Evolutionary conservation across 352 stramenopile genomes (phyloP), one percentile per base, ranked within the genome.

Genomic region (Globisporangium uncinulatum): DNA sequence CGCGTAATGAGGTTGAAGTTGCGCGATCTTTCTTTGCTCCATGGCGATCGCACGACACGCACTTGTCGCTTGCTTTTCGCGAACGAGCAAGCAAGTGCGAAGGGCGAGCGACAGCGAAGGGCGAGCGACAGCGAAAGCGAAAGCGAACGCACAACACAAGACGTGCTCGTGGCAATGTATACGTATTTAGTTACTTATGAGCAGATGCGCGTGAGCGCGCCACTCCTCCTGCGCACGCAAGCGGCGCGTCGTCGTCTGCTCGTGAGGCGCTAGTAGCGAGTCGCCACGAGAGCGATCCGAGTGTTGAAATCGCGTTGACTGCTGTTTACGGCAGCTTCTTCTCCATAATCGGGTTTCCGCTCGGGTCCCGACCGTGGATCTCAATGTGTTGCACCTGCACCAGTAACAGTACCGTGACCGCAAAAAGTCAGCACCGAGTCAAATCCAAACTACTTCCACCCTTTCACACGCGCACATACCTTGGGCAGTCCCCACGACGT

Each of bases 401-500:
- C 24, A 29, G 24, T 29, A 29, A 29, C 24, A 29, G 24, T 29
- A 29, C 24, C 24, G 24, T 29, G 24, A 29, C 24, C 24, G 24
- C 24, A 29, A 29, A 1, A 29, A 29, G 24, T 29, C 24, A 29
- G 24, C 4, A 20, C 19, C 59, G 20, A 50, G 43, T 61, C 21
- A 34, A 2, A 37, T 43, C 24, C 9, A 34, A n/a, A 29, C 49
- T 45, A 31, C n/a, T 50, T 51, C 15, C 43, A 44, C 32, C 14
- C 14, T 6, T 4, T 31, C 14, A 36, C 21, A 31, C 13, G 19
- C 44, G 19, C 19, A 21, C 47, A 44, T 20, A 60, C 70, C 81
- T 95, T 95, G 34, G 85, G 85, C 67, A 95, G 79, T 31, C 85
- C 85, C 83, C 81, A 92, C 51, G 82, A 92, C 47, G 83, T 92